Base-by-base conservation (phyloP, 2,329 filamentous ascomycete species). In the Fusarium mundagurra region DNA sequence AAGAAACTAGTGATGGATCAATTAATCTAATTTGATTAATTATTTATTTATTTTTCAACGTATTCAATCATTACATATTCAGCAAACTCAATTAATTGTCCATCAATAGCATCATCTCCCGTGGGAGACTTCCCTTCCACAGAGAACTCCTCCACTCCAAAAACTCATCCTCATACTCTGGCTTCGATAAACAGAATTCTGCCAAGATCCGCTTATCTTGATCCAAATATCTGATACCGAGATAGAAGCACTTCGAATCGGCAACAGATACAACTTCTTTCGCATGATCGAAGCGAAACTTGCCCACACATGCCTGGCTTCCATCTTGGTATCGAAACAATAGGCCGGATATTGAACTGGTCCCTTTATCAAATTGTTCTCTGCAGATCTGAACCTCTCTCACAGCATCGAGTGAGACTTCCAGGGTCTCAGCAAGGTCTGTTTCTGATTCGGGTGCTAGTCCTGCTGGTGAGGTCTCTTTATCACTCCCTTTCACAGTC, bases 241-340 rank as follows among this genome's bases (percentile, higher is more conserved):
- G 31, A 18, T 64, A 64, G 9, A 69, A 47, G 8, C 33, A 41
- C 8, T 27, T 11, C 14, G 12, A 51, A n/a, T 45, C 48, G 27
- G n/a, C 20, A 45, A 64, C 48, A 44, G 33, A 17, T 14, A 69
- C 24, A 27, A 60, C n/a, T 22, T 41, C 38, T 36, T 57, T 22
- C 18, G 20, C n/a, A 27, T 33, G 31, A 43, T 69, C 64, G 20
- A 69, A 39, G 20, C 66, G 66, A 31, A 69, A 69, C 17, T 22
- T 29, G 17, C 66, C 66, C 38, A 69, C 22, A 8, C 57, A 64
- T n/a, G 43, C n/a, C 24, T 69, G 66, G 4, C 43, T 51, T 16
- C 48, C 57, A 38, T 64, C 33, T 17, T n/a, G 8, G 27, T 57
- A 69, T 33, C 8, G 48, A 13, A 69, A 44, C 27, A 64, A n/a